Percentiles rank a stretch among this genome's conserved stretches.
Evolutionary conservation across 1,139 yeast species (phyloP).

Genomic region (Pichia norvegensis): DNA sequence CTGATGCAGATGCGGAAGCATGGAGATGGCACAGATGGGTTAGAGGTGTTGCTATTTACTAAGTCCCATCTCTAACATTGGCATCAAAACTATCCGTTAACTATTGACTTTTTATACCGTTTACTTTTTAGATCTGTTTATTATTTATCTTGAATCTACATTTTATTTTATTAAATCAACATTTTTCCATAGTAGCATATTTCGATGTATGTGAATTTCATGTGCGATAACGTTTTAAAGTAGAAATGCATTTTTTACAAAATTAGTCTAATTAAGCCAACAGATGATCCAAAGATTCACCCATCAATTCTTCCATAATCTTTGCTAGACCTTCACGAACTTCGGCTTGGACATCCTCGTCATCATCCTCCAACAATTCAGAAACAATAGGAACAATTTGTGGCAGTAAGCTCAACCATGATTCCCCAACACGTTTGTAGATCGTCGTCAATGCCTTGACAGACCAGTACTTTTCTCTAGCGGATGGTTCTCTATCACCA

Average conservation of each 20-base stretch:
- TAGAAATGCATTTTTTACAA: too few relatives aligned
- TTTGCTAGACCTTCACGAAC: slow-evolving; percentile 89
- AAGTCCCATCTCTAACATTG: not conserved
- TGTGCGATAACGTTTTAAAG: too few relatives aligned
- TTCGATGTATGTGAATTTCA: too few relatives aligned
- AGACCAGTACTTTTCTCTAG: slow-evolving; percentile 71
- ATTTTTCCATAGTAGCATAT: too few relatives aligned
- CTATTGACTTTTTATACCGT: not conserved
- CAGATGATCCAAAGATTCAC: slow-evolving; percentile 72
- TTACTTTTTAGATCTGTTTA: not conserved
- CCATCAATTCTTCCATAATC: slow-evolving; percentile 84
- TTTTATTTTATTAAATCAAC: too few relatives aligned
- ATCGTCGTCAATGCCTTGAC: slow-evolving; percentile 69
- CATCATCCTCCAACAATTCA: slow-evolving; percentile 90
- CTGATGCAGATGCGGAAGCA: slow-evolving; percentile 18
- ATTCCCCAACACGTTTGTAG: slow-evolving; percentile 89
- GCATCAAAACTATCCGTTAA: not conserved
- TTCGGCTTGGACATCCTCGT: slow-evolving; percentile 85
- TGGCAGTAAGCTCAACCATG: slow-evolving; percentile 86
- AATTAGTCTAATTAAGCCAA: slow-evolving; percentile 4
- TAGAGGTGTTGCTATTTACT: slow-evolving; percentile 3
- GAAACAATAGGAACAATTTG: slow-evolving; percentile 94
- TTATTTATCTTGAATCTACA: not conserved
- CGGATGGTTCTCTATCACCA: slow-evolving; percentile 34
- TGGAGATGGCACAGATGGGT: slow-evolving; percentile 11